Evolutionary conservation across 139 green algal species (phyloP).

Genomic region (Yamagishiella unicocca): DNA sequence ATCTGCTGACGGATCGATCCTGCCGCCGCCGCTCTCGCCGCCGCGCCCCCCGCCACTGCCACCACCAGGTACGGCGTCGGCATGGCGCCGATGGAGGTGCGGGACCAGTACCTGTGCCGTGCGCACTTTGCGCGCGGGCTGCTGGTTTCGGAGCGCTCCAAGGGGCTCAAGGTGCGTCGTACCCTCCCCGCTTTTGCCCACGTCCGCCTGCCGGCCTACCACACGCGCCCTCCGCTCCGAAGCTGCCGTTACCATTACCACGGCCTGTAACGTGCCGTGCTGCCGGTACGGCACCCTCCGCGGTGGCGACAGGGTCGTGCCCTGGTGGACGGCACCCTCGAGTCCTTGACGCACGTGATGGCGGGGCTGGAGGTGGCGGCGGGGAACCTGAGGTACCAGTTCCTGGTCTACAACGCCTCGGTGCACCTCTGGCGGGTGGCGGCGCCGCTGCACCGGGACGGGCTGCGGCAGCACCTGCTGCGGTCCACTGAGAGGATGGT

Average conservation of each 20-base stretch:
- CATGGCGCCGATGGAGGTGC: slow-evolving; percentile 48
- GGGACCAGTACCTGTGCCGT: slow-evolving; percentile 61
- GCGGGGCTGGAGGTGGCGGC: slow-evolving; percentile 54
- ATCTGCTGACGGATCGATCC: too few relatives aligned
- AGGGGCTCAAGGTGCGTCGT: slow-evolving; percentile 56
- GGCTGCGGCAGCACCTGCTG: slow-evolving; percentile 64
- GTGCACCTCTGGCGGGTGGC: slow-evolving; percentile 75
- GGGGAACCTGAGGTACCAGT: slow-evolving; percentile 62
- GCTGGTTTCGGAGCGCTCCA: slow-evolving; percentile 61
- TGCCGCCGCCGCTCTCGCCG: not conserved
- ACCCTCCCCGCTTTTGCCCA: not conserved
- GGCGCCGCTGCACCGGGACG: slow-evolving; percentile 64
- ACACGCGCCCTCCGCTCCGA: too few relatives aligned
- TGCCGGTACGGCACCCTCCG: too few relatives aligned
- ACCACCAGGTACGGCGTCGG: not conserved
- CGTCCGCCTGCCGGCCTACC: not conserved
- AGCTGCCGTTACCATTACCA: too few relatives aligned
- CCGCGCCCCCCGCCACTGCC: not conserved
- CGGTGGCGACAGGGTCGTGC: slow-evolving; percentile 57
- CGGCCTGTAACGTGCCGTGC: too few relatives aligned
- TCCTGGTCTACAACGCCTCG: slow-evolving; percentile 77
- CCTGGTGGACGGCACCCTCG: slow-evolving; percentile 64
- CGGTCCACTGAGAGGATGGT: slow-evolving; percentile 62
- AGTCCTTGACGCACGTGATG: slow-evolving; percentile 65
- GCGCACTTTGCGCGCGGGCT: slow-evolving; percentile 61